These are phyloP conservation scores for Fraxinus dipetala DNA, from an alignment of 305 asterid genomes.

Conservation along the genomic window DNA sequence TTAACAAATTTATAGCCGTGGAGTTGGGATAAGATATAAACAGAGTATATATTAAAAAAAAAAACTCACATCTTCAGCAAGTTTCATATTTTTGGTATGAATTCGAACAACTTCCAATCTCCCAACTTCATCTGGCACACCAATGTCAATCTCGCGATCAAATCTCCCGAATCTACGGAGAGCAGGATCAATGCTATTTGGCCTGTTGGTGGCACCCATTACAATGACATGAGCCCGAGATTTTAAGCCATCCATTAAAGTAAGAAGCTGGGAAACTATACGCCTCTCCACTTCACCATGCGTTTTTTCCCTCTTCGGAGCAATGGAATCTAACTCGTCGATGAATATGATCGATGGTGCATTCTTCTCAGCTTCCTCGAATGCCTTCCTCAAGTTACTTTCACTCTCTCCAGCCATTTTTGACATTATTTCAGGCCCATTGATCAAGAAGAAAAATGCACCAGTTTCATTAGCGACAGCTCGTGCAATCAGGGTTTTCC, in stretches of 20 bases:
- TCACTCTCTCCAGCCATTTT: slow-evolving; percentile 60
- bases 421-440: slow-evolving; percentile 58
- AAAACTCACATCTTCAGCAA: slow-evolving; percentile 43
- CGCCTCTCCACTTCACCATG: slow-evolving; percentile 53
- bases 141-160: slow-evolving; percentile 50
- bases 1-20: neutral
- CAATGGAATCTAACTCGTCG: slow-evolving; percentile 53
- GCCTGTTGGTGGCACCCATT: slow-evolving; percentile 53
- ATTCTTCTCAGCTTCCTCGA: slow-evolving; percentile 58
- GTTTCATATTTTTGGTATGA: slow-evolving; percentile 52
- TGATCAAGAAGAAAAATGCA: slow-evolving; percentile 48
- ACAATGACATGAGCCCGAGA: slow-evolving; percentile 50
- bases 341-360: slow-evolving; percentile 52
- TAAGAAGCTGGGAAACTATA: slow-evolving; percentile 50
- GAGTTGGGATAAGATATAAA: neutral
- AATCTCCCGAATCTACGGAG: slow-evolving; percentile 53
- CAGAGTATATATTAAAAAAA: neutral
- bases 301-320: slow-evolving; percentile 51
- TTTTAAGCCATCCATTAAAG: slow-evolving; percentile 53
- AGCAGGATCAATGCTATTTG: slow-evolving; percentile 50
- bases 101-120: slow-evolving; percentile 47
- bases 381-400: slow-evolving; percentile 53
- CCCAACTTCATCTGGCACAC: slow-evolving; percentile 53
- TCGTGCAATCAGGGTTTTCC: slow-evolving; percentile 48
- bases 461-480: slow-evolving; percentile 52